Percentiles rank a stretch among this genome's conserved stretches.
Evolutionary conservation across 352 stramenopile species (phyloP).

Genomic region (Globisporangium splendens): DNA sequence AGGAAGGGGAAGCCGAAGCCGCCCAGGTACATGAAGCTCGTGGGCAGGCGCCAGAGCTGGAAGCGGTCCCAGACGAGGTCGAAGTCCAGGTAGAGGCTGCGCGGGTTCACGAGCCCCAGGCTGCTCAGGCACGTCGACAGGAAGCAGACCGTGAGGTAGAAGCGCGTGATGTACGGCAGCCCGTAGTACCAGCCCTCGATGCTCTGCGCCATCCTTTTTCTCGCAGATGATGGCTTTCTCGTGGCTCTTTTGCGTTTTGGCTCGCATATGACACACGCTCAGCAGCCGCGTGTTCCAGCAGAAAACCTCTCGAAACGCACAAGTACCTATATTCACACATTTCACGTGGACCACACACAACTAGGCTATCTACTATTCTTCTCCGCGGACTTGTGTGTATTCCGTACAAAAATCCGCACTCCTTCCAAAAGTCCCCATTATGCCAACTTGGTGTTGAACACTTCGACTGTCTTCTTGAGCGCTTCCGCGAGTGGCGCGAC

Average conservation of each 20-base stretch:
- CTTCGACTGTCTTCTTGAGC: slow-evolving; percentile 77
- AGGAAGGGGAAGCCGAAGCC: slow-evolving; percentile 88
- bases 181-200: slow-evolving; percentile 85
- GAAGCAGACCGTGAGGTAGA: slow-evolving; percentile 83
- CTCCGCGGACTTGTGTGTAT: too few species aligned
- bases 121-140: slow-evolving; percentile 76
- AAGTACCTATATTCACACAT: background rate
- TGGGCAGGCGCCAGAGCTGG: slow-evolving; percentile 87
- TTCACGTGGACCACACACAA: background rate
- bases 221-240: background rate
- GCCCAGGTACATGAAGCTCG: slow-evolving; percentile 87
- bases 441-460: slow-evolving; percentile 76
- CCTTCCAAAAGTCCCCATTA: background rate
- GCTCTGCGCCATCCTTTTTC: slow-evolving; percentile 52
- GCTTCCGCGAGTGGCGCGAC: slow-evolving; percentile 67
- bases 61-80: slow-evolving; percentile 84
- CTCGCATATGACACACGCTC: background rate
- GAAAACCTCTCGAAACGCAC: background rate
- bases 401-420: too few species aligned
- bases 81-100: slow-evolving; percentile 83
- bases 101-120: slow-evolving; percentile 76
- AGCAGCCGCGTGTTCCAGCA: background rate
- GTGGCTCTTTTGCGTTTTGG: background rate
- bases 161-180: slow-evolving; percentile 82
- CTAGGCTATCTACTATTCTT: background rate